Conservation (phyloP, 2,329 filamentous ascomycete species). For the Ophiosphaerella korrae region DNA sequence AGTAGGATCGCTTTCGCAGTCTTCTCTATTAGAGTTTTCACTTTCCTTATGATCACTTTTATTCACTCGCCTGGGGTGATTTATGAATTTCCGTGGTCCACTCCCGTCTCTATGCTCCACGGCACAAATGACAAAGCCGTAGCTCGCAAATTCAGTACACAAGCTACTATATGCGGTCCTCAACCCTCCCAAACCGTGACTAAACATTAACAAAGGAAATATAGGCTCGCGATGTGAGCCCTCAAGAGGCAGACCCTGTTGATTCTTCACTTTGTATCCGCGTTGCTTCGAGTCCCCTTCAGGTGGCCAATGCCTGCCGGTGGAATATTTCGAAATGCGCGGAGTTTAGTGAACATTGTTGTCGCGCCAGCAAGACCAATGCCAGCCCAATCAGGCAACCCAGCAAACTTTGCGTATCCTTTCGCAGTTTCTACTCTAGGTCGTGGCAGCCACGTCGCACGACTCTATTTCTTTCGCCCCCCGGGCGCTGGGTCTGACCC, state of each 20-base stretch:
- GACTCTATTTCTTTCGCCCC: slow-evolving; percentile 53
- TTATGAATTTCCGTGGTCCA: slow-evolving; percentile 65
- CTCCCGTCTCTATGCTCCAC: slow-evolving; percentile 70
- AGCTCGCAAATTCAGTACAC: slow-evolving; percentile 69
- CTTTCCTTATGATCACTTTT: slow-evolving; percentile 24
- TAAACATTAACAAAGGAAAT: slow-evolving; percentile 70
- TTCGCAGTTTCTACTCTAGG: slow-evolving; percentile 62
- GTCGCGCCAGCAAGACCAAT: slow-evolving; percentile 62
- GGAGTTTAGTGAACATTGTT: slow-evolving; percentile 68
- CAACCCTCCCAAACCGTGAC: slow-evolving; percentile 68
- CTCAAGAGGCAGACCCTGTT: slow-evolving; percentile 47
- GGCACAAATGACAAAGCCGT: slow-evolving; percentile 68
- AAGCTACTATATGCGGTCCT: slow-evolving; percentile 66
- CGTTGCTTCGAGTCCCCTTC: slow-evolving; percentile 46
- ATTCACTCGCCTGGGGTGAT: slow-evolving; percentile 52
- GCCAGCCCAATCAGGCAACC: slow-evolving; percentile 52
- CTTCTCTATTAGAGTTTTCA: slow-evolving; percentile 10
- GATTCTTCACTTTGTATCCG: slow-evolving; percentile 50
- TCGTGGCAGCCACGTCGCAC: slow-evolving; percentile 67
- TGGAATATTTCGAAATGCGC: slow-evolving; percentile 65
- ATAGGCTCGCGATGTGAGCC: slow-evolving; percentile 46
- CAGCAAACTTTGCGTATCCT: slow-evolving; percentile 67
- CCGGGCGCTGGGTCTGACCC: slow-evolving; percentile 47
- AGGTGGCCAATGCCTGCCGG: slow-evolving; percentile 60
- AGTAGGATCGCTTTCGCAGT: slow-evolving; percentile 9